These are phyloP conservation scores for Fusarium protoensiforme DNA, from an alignment of 2,329 filamentous ascomycete genomes.

Conservation along the genomic window DNA sequence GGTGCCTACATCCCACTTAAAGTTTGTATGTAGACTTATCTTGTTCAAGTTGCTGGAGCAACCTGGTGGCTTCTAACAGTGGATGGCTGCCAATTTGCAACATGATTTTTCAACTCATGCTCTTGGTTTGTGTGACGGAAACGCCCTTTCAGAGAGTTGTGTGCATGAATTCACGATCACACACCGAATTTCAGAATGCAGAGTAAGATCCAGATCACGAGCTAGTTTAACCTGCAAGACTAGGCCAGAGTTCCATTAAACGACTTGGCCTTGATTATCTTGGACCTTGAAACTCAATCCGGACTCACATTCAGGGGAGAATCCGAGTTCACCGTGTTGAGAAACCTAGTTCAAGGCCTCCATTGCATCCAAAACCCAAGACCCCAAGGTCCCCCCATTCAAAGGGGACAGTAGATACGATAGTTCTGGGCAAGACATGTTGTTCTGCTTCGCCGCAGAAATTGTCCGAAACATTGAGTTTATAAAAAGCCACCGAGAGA, in stretches of 20 bases:
- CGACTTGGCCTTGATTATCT: not conserved
- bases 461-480: not conserved
- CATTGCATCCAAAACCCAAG: not conserved
- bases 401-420: not conserved
- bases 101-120: not conserved
- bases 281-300: not conserved
- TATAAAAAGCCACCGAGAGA: not conserved
- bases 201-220: not conserved
- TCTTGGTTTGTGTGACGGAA: not conserved
- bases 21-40: not conserved
- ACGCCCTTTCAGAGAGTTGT: not conserved
- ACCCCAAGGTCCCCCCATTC: not conserved
- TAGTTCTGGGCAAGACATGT: not conserved
- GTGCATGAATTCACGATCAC: not conserved
- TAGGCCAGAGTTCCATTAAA: not conserved
- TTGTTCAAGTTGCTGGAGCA: not conserved
- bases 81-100: not conserved
- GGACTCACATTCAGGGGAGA: too few relatives aligned
- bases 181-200: not conserved
- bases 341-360: not conserved
- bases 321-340: not conserved
- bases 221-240: not conserved
- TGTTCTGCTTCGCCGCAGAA: not conserved
- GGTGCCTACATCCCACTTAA: not conserved
- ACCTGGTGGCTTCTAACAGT: not conserved